phyloP scores from a whole-genome alignment of 441 rosid genomes.

The Corymbia calophylla region DNA sequence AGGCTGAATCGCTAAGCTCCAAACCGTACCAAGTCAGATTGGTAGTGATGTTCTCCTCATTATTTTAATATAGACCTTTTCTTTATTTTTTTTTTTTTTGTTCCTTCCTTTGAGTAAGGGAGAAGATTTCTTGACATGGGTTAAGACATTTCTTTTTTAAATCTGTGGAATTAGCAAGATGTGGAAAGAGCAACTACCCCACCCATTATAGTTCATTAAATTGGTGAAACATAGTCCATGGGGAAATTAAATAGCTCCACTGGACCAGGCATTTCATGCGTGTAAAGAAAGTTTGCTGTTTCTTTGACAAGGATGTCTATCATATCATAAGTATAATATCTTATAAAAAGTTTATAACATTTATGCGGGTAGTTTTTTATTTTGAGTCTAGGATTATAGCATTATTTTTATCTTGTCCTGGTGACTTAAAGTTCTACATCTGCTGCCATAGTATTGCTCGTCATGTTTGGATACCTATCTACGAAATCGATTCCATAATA shows the following conservation, averaged over 20 bases:
- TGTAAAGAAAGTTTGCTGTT: neutral
- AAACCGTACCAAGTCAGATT: conserved; percentile 30
- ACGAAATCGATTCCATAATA: neutral
- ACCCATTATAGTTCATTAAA: neutral
- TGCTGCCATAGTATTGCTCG: neutral
- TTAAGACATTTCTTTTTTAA: neutral
- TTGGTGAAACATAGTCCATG: neutral
- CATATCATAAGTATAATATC: neutral
- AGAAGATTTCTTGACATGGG: neutral
- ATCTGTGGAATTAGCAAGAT: neutral
- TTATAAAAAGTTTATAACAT: neutral
- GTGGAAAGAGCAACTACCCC: neutral
- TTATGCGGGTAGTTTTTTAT: neutral
- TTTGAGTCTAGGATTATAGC: neutral
- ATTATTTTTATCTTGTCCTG: neutral
- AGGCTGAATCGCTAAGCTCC: conserved; percentile 21
- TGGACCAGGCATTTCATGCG: neutral
- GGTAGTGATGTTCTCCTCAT: conserved; percentile 28
- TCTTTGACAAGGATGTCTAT: neutral
- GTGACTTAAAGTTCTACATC: neutral
- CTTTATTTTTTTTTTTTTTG: neutral
- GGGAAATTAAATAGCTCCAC: neutral
- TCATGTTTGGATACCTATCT: neutral
- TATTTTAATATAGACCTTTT: neutral
- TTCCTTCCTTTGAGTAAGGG: neutral